Evolutionary conservation across 768 basidiomycete genomes (phyloP), one percentile per base, ranked within the genome.

Genomic region (Strobilomyces confusus): DNA sequence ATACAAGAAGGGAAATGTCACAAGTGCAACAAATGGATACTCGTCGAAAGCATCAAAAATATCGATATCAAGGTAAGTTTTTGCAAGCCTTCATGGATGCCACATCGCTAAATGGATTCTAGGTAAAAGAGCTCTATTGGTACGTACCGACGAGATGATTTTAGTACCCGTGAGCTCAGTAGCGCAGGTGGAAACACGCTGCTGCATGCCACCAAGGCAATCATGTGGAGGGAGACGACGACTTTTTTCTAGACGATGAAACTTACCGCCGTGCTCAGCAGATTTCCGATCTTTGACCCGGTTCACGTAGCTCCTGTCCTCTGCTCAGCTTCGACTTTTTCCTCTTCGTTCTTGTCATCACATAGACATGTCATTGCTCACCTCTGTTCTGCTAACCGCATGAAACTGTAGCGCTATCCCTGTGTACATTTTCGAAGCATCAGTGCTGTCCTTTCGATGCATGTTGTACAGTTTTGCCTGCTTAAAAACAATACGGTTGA

Each of bases 111-210:
- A 48, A 29, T 22, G 14, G 8, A 9, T 44, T 12, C 4, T 32
- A 87, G 86, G 83, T 88, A 30, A 82, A 80, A 58, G 88, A 90
- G 59, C 75, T 91, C 7, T 83, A 83, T 62, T 91, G 89, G 88
- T 89, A 62, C 47, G 80, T 73, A n/a, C 11, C n/a, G 20, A 43
- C 42, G 25, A 33, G 40, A 50, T 51, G 43, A 37, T 19, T 23
- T 48, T 25, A 17, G 13, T 40, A 22, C 26, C 20, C 11, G 32
- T 33, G 14, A 48, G 49, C 61, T 63, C 49, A 60, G 44, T 44
- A 29, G 19, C 17, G 19, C 47, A 86, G 84, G 87, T 89, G 86
- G 86, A 89, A 92, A 68, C 90, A 92, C 62, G 90, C 89, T 26
- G 87, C 87, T 1, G 59, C 78, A 17, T 92, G 90, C 60, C 90